Evolutionary conservation across 2,329 filamentous ascomycete species (phyloP).

Genomic region (Magnaporthales sp.): DNA sequence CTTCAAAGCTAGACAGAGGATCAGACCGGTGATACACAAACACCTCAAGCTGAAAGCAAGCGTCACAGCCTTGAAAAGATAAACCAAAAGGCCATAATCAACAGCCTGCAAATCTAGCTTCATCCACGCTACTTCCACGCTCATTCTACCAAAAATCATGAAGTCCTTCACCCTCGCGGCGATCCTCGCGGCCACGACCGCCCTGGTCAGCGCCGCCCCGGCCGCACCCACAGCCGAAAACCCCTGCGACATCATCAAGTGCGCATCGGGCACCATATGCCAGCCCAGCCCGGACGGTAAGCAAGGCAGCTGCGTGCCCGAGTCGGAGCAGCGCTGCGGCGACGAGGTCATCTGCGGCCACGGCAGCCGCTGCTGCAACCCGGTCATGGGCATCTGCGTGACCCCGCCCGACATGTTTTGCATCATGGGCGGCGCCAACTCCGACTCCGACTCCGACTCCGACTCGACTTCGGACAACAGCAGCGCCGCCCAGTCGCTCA

Average conservation of each 20-base stretch:
- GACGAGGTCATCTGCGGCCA: constrained; percentile 10
- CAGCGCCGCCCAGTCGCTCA: too few relatives aligned
- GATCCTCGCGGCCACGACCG: too few relatives aligned
- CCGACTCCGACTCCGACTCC: neutral
- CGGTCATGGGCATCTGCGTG: neutral
- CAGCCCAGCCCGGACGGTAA: neutral
- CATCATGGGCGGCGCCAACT: neutral
- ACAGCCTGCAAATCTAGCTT: too few relatives aligned
- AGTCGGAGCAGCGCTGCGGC: constrained; percentile 6
- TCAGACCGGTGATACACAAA: neutral
- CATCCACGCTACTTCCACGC: neutral
- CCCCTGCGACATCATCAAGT: neutral
- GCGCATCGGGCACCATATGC: neutral
- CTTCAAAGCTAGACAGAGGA: neutral
- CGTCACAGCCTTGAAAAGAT: neutral
- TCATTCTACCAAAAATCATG: too few relatives aligned
- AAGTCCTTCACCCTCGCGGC: too few relatives aligned
- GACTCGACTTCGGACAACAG: too few relatives aligned
- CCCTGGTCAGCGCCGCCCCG: too few relatives aligned
- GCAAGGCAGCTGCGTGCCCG: neutral
- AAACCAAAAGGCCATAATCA: too few relatives aligned
- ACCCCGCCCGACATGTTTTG: constrained; percentile 11
- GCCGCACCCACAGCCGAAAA: neutral
- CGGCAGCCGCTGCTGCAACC: constrained; percentile 6
- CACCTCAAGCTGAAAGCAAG: neutral